Conservation (phyloP, 257 asterid species). For the Solanum lycopersicoides region DNA sequence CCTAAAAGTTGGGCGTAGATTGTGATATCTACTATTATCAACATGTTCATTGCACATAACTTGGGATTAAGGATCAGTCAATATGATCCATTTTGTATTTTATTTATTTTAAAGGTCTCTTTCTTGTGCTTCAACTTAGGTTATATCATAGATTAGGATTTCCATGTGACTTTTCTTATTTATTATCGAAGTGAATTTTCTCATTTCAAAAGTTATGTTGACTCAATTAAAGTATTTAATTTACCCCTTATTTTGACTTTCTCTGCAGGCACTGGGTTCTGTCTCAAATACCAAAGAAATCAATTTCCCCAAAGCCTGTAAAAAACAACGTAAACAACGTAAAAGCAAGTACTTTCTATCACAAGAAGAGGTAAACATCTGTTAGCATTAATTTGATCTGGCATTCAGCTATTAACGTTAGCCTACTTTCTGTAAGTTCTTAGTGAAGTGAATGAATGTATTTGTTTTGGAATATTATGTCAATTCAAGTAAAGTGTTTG, state of each 20-base stretch:
- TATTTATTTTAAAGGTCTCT: not conserved
- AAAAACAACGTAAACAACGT: not conserved
- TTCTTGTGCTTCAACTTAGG: not conserved
- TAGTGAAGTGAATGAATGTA: not conserved
- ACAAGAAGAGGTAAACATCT: not conserved
- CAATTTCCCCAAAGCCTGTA: not conserved
- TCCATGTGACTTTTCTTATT: not conserved
- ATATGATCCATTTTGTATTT: not conserved
- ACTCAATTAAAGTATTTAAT: not conserved
- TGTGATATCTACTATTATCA: not conserved
- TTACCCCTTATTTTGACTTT: not conserved
- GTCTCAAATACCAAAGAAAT: not conserved
- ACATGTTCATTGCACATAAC: not conserved
- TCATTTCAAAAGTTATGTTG: not conserved
- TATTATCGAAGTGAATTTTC: not conserved
- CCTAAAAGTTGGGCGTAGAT: not conserved
- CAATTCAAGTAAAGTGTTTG: too few species aligned
- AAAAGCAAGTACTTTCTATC: not conserved
- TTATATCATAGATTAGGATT: not conserved
- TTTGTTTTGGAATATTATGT: too few species aligned
- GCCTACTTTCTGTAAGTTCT: not conserved
- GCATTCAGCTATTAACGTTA: not conserved
- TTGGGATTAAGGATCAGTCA: not conserved
- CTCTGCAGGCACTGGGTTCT: not conserved
- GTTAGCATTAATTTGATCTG: not conserved